Base-by-base conservation (phyloP, 2,329 filamentous ascomycete genomes). In the Rugonectria rugulosa region DNA sequence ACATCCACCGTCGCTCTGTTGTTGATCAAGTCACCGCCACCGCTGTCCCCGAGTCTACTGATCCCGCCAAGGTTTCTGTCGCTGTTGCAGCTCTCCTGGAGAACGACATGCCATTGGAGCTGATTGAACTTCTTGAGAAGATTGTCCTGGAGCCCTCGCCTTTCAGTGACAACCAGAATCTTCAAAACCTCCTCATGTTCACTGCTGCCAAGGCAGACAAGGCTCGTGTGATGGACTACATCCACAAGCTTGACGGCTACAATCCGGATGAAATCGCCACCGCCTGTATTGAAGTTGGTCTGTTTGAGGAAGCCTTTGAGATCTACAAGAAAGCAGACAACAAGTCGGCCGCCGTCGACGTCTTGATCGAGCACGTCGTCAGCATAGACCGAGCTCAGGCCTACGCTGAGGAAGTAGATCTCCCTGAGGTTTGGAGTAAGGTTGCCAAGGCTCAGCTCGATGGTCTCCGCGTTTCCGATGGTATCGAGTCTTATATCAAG, bases 71-170 rank as follows among this genome's bases (percentile, higher is more conserved):
- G 80, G 95, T 99, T 27, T 96, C 92, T 1, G 85, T 97, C 63
- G 95, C 95, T 42, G 95, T 99, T 53, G 90, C 96, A 68, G 89
- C 93, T 36, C 96, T 99, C 81, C 86, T 99, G 48, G 88, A 89
- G 63, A 91, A 90, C 53, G 95, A 99, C 70, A 82, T 99, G 64
- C 95, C 95, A 8, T 88, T 88, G 5, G 95, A 99, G 79, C 84
- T 99, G 46, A 98, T 99, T 68, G 96, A 99, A 75, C 86, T 99
- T 31, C 84, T 99, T 15, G 96, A 99, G 82, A 99, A 98, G 87
- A 99, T 99, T 65, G 94, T 99, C 26, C 81, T 99, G n/a, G 95
- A 99, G 81, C 96, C 95, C n/a, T 96, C 94, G 5, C 91, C 91
- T 5, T 99, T 99, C 82, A 97, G 92, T 68, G 96, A 99, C 77